phyloP scores from a whole-genome alignment of 345 rosid species.

The Melaleuca alternifolia region DNA sequence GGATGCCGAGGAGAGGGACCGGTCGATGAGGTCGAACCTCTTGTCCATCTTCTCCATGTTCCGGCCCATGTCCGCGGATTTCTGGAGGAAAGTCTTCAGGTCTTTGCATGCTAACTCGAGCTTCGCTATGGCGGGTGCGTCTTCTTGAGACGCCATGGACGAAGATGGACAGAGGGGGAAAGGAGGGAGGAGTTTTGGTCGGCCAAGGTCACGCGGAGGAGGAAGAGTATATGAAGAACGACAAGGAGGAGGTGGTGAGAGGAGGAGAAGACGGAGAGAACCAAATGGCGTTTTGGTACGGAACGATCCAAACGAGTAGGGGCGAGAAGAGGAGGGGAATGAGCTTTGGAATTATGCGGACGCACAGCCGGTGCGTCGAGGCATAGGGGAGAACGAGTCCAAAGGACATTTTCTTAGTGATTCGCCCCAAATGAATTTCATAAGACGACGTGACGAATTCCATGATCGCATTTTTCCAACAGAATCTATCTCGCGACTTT shows the following conservation, averaged over 20 bases:
- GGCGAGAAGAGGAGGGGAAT: not conserved
- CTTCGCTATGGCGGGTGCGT: slow-evolving; percentile 19
- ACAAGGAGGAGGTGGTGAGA: not conserved
- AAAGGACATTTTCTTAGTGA: not conserved
- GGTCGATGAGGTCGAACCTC: slow-evolving; percentile 21
- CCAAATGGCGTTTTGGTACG: not conserved
- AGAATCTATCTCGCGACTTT: not conserved
- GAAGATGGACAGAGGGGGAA: not conserved
- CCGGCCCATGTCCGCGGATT: slow-evolving; percentile 18
- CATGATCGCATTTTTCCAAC: not conserved
- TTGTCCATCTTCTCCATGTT: slow-evolving; percentile 25
- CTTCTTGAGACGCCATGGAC: slow-evolving; percentile 2
- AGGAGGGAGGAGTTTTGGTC: not conserved
- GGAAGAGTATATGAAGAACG: not conserved
- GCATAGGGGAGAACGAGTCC: not conserved
- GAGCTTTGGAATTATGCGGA: not conserved
- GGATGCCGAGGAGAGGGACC: slow-evolving; percentile 27
- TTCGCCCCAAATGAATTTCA: not conserved
- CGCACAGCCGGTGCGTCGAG: not conserved
- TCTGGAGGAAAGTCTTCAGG: slow-evolving; percentile 26
- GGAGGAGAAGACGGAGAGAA: not conserved
- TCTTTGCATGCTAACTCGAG: slow-evolving; percentile 31
- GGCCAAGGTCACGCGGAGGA: not conserved
- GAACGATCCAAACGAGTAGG: not conserved
- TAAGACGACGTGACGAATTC: too few relatives aligned